Conservation (phyloP, 1,284 basidiomycete genomes). For the Schizophyllum amplum region DNA sequence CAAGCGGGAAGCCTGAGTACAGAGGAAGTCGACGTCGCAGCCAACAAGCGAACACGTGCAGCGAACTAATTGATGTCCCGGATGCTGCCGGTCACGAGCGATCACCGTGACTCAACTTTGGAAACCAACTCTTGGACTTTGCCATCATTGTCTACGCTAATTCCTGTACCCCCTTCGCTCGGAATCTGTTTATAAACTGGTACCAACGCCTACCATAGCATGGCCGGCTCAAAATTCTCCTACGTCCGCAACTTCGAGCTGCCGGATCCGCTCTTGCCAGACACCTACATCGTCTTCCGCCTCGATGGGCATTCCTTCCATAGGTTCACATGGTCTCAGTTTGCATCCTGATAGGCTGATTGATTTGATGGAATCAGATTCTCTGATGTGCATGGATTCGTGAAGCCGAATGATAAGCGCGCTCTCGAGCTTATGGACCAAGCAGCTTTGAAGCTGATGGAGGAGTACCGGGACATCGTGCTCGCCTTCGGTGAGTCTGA, state of each 20-base stretch:
- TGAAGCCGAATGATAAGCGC: constrained; percentile 86
- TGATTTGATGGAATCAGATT: constrained; percentile 46
- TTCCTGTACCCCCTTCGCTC: no score
- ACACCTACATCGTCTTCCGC: constrained; percentile 80
- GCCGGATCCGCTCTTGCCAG: constrained; percentile 79
- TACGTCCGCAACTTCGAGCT: constrained; percentile 92
- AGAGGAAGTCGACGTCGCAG: not conserved
- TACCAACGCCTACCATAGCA: no score
- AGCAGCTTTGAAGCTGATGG: constrained; percentile 79
- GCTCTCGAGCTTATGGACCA: constrained; percentile 92
- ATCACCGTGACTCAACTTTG: no score
- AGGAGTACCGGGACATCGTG: constrained; percentile 74
- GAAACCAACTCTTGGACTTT: no score
- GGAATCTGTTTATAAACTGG: no score
- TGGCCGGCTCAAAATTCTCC: constrained; percentile 90
- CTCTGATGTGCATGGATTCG: constrained; percentile 75
- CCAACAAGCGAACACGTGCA: not conserved
- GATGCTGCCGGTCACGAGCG: not conserved
- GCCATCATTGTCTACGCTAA: no score
- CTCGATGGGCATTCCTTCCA: constrained; percentile 96
- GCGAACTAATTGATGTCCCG: not conserved
- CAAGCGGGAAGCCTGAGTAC: not conserved
- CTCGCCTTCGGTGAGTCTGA: constrained; percentile 95
- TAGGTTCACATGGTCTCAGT: constrained; percentile 45
- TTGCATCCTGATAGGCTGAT: not conserved